Evolutionary conservation across 1,284 basidiomycete species (phyloP).

Genomic region (Sanguinoderma infundibulare): DNA sequence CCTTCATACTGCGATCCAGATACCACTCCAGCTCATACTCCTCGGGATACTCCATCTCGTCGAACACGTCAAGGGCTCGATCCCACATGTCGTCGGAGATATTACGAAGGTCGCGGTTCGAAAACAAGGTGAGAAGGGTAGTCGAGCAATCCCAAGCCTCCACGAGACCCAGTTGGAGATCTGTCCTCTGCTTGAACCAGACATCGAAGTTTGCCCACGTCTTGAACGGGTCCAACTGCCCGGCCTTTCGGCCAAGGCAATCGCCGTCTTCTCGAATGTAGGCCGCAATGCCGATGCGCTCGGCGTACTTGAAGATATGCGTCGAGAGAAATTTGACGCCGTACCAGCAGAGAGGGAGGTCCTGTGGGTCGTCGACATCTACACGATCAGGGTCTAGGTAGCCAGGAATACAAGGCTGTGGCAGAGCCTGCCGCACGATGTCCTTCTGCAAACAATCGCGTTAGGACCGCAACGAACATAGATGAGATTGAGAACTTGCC

Average conservation of each 20-base stretch:
- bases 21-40: neutral
- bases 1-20: neutral
- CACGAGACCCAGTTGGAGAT: neutral
- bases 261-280: neutral
- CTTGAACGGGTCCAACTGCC: neutral
- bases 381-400: too few species aligned
- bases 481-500: too few species aligned
- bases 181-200: neutral
- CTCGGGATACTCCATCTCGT: neutral
- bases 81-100: neutral
- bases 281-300: neutral
- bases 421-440: too few species aligned
- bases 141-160: neutral
- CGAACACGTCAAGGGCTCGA: neutral
- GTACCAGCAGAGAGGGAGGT: neutral
- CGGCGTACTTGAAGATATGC: neutral
- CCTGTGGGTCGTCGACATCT: neutral
- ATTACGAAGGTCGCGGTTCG: neutral
- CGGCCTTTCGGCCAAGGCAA: neutral
- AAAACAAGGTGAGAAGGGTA: neutral
- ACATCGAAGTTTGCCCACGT: neutral
- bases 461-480: too few species aligned
- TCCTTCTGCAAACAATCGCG: too few species aligned
- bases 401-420: too few species aligned
- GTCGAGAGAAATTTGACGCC: neutral